Base-by-base conservation (phyloP, 345 rosid genomes). In the Psidium guajava region DNA sequence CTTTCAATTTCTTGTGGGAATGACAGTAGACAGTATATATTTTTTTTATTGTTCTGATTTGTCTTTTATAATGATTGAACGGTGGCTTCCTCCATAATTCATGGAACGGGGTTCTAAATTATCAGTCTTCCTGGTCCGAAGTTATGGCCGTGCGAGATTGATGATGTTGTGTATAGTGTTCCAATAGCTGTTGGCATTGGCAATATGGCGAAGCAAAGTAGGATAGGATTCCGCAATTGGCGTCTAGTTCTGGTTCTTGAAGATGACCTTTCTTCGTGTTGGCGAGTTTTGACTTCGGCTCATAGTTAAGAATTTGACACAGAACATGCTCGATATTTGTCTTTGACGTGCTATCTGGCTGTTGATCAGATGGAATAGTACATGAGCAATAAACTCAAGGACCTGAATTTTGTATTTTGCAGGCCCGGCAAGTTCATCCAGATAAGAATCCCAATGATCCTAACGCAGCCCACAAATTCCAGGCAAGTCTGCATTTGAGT, bases 381-480 rank as follows among this genome's bases (percentile, higher is more conserved):
- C 14, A n/a, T 25, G 15, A 54, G 47, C 47, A 27, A 28, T 82
- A 61, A 11, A 20, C 49, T 47, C 49, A 50, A 42, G 51, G 6
- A 42, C 20, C 32, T 49, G 85, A 55, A 14, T 55, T 81, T 86
- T 87, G 6, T 88, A 73, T 15, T 73, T 75, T 89, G 84, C 95
- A 97, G 99, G 99, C 99, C 44, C 96, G 99, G 40, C 97, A 96
- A 90, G 98, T 97, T 86, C 98, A 97, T 89, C 99, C 99, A 0
- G 99, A 97, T 90, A 97, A 93, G 88, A 97, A 96, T 86, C 99
- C 96, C 2, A 90, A 97, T 84, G 96, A 97, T 92, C 98, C 98
- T 87, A 94, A 87, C 18, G 98, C 99, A 5, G 98, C 96, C 7
- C 93, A 92, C 32, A 95, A 97, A 87, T 97, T 97, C 86, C 99